phyloP scores from a whole-genome alignment of 1,284 basidiomycete species.

The Cryptococcus amylolentus region DNA sequence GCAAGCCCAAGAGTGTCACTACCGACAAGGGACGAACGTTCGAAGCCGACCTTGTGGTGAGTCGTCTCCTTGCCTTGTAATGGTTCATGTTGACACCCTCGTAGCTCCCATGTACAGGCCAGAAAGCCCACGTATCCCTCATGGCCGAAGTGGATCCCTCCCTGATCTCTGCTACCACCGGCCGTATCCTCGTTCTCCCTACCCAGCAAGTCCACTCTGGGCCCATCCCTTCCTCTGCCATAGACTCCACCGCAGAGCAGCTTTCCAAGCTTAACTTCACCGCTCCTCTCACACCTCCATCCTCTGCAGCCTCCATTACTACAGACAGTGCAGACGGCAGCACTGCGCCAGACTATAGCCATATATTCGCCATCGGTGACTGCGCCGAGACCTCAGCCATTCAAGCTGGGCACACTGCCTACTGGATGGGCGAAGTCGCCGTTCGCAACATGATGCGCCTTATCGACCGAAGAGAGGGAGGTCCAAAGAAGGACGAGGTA shows the following conservation, averaged over 20 bases:
- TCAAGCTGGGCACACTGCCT: slow-evolving; percentile 65
- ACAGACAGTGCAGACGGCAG: neutral
- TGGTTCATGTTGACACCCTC: neutral
- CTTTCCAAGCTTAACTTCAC: slow-evolving; percentile 18
- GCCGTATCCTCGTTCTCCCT: slow-evolving; percentile 55
- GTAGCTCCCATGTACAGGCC: slow-evolving; percentile 64
- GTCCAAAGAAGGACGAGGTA: slow-evolving; percentile 25
- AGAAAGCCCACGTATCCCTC: slow-evolving; percentile 65
- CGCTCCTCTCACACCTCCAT: slow-evolving; percentile 17
- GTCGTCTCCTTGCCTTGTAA: slow-evolving; percentile 16
- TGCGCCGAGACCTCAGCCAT: slow-evolving; percentile 51
- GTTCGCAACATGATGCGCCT: slow-evolving; percentile 49
- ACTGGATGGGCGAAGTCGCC: slow-evolving; percentile 55
- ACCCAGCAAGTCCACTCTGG: slow-evolving; percentile 58
- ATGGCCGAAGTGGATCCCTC: slow-evolving; percentile 56
- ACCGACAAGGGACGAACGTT: slow-evolving; percentile 61
- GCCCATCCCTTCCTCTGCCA: slow-evolving; percentile 8
- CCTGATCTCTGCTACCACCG: slow-evolving; percentile 54
- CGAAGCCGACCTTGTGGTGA: slow-evolving; percentile 62
- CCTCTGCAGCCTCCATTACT: slow-evolving; percentile 5
- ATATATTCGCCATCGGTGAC: slow-evolving; percentile 51
- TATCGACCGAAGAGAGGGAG: slow-evolving; percentile 26
- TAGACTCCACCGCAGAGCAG: slow-evolving; percentile 16
- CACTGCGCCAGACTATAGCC: slow-evolving; percentile 23
- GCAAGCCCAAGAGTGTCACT: slow-evolving; percentile 50